Evolutionary conservation across 2,329 filamentous ascomycete genomes (phyloP).

Genomic region (Hymenoscyphus fructigenus): DNA sequence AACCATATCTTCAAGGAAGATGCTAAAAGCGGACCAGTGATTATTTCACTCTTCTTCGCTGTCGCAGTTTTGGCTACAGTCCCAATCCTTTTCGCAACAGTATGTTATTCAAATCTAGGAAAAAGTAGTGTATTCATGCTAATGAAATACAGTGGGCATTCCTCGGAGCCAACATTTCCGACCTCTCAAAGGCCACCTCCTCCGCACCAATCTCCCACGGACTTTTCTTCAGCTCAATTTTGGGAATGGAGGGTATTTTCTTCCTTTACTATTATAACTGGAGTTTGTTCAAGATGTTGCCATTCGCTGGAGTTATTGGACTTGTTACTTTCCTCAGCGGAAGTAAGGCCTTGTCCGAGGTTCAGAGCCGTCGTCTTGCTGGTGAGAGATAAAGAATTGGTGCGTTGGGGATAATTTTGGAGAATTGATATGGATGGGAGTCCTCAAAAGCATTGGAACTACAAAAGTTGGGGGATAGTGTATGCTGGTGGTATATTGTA

Average conservation of each 20-base stretch:
- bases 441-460: slow-evolving; percentile 10
- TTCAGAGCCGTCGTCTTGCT: slow-evolving; percentile 81
- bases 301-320: slow-evolving; percentile 66
- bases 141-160: slow-evolving; percentile 63
- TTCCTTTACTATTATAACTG: slow-evolving; percentile 91
- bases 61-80: slow-evolving; percentile 71
- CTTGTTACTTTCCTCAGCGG: slow-evolving; percentile 80
- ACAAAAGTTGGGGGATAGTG: slow-evolving; percentile 21
- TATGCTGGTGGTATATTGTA: slow-evolving; percentile 14
- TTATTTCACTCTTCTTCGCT: slow-evolving; percentile 77
- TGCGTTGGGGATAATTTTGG: neutral
- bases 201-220: slow-evolving; percentile 77
- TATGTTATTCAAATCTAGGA: slow-evolving; percentile 46
- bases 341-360: slow-evolving; percentile 85
- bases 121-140: slow-evolving; percentile 21
- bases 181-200: slow-evolving; percentile 72
- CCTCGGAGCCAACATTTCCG: slow-evolving; percentile 79
- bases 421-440: neutral
- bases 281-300: slow-evolving; percentile 88
- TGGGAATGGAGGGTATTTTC: slow-evolving; percentile 88
- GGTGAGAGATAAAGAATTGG: slow-evolving; percentile 40
- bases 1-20: slow-evolving; percentile 85
- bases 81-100: slow-evolving; percentile 68
- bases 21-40: slow-evolving; percentile 74
- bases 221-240: slow-evolving; percentile 81